phyloP scores from a whole-genome alignment of 805 yeast species.

The Vanderwaltozyma verrucispora region DNA sequence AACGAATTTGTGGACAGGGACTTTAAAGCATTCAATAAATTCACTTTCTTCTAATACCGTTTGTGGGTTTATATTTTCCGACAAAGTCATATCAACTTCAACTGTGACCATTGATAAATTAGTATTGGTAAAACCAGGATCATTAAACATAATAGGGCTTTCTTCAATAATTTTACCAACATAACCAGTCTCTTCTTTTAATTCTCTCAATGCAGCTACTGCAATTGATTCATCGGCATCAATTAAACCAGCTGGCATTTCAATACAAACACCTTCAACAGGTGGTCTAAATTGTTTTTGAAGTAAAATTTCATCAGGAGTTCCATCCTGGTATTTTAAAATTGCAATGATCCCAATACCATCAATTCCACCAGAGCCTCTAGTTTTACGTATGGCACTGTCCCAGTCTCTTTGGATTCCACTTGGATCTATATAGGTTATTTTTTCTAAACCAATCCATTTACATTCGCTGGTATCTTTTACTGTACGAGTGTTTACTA shows the following conservation, averaged over 20 bases:
- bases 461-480: constrained; percentile 38
- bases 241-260: constrained; percentile 90
- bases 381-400: constrained; percentile 71
- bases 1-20: constrained; percentile 52
- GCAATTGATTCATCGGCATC: constrained; percentile 75
- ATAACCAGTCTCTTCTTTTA: constrained; percentile 90
- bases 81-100: constrained; percentile 58
- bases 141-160: constrained; percentile 50
- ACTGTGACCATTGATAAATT: constrained; percentile 72
- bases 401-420: constrained; percentile 80
- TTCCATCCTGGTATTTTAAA: constrained; percentile 37
- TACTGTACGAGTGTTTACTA: constrained; percentile 23
- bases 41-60: constrained; percentile 83
- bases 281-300: constrained; percentile 95
- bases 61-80: constrained; percentile 56
- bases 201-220: constrained; percentile 76
- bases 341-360: constrained; percentile 88
- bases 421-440: constrained; percentile 61
- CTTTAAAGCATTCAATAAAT: constrained; percentile 79
- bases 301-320: constrained; percentile 46
- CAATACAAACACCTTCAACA: constrained; percentile 76
- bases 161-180: constrained; percentile 48
- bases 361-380: constrained; percentile 52
- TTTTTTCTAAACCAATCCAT: constrained; percentile 59
- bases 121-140: constrained; percentile 88